Conservation (phyloP, 2,329 filamentous ascomycete genomes). For the Aspergillus phoenicis region DNA sequence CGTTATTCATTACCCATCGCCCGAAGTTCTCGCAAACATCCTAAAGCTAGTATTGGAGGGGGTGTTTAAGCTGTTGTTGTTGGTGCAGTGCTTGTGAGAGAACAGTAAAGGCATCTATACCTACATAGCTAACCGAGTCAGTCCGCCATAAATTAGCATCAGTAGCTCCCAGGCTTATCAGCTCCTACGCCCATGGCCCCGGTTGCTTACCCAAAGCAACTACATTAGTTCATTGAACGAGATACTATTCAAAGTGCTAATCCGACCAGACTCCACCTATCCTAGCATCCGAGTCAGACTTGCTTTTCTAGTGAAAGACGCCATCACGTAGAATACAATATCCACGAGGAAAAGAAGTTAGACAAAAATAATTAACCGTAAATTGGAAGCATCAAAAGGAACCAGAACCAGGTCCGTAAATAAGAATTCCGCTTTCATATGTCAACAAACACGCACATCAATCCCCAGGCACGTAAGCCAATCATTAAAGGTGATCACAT, state of each 20-base stretch:
- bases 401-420: neutral
- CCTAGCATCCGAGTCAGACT: neutral
- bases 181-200: too few relatives aligned
- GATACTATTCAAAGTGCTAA: neutral
- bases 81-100: neutral
- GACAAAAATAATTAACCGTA: slow-evolving; percentile 1
- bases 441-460: neutral
- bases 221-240: neutral
- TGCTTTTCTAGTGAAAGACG: neutral
- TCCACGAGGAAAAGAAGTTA: neutral
- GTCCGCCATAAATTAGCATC: too few relatives aligned
- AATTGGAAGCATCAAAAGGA: neutral
- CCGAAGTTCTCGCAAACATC: too few relatives aligned
- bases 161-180: too few relatives aligned
- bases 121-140: too few relatives aligned
- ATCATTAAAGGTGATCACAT: slow-evolving; percentile 32
- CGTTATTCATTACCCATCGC: too few relatives aligned
- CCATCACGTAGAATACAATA: neutral
- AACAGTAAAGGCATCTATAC: too few relatives aligned
- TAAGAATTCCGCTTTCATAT: neutral
- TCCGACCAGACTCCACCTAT: neutral
- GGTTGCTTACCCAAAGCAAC: neutral
- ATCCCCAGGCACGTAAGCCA: neutral
- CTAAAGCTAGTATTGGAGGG: too few relatives aligned
- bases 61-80: neutral